Conservation (phyloP, 2,329 filamentous ascomycete species). For the Chaetomiaceae sp. region DNA sequence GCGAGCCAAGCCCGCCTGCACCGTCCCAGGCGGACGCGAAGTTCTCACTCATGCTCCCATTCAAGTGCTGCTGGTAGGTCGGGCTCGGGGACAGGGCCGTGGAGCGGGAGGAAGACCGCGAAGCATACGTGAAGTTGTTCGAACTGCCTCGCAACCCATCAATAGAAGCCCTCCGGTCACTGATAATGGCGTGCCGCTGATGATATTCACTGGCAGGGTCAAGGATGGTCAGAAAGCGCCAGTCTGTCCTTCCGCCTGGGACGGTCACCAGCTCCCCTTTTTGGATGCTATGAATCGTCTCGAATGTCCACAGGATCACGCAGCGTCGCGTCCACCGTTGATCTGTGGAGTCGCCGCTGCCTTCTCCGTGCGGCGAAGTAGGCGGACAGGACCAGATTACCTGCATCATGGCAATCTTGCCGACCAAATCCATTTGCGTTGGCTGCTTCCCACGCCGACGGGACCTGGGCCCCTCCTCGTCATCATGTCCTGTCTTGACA, state of each 20-base stretch:
- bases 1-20: conserved; percentile 11
- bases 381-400: conserved; percentile 57
- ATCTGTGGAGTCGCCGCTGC: conserved; percentile 10
- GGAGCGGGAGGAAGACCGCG: conserved; percentile 31
- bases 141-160: conserved; percentile 8
- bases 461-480: conserved; percentile 23
- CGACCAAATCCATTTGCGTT: conserved; percentile 53
- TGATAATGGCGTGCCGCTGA: conserved; percentile 44
- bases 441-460: conserved; percentile 24
- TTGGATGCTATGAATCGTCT: conserved; percentile 41
- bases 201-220: conserved; percentile 57
- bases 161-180: conserved; percentile 20
- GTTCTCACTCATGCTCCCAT: conserved; percentile 55
- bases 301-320: conserved; percentile 62
- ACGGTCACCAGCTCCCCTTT: conserved; percentile 44
- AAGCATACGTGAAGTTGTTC: not conserved
- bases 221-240: conserved; percentile 59
- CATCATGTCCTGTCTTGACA: conserved; percentile 35
- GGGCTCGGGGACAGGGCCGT: conserved; percentile 52
- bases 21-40: conserved; percentile 48
- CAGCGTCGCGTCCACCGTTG: conserved; percentile 52
- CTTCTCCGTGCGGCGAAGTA: conserved; percentile 30
- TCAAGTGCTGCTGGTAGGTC: conserved; percentile 47
- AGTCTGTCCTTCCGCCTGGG: conserved; percentile 49
- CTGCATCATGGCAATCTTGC: conserved; percentile 63